A percentile compares a stretch with the other conserved stretches of the same genome.
phyloP scores from a whole-genome alignment of 768 basidiomycete species.

The Pulveroboletus sp. region DNA sequence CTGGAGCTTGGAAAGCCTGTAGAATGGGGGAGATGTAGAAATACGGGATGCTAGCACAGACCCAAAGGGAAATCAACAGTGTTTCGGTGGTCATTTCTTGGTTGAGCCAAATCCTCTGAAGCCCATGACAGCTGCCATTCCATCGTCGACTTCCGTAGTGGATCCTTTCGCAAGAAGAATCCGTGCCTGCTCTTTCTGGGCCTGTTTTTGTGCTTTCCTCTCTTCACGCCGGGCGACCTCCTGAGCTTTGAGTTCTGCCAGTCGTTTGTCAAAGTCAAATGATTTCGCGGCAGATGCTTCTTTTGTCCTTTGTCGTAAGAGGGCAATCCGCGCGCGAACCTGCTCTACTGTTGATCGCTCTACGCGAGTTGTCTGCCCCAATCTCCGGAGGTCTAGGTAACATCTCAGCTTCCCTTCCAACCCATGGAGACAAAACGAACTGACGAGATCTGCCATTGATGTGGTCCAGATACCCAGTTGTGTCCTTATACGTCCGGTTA shows the following conservation, averaged over 20 bases:
- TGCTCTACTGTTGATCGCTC: conserved; percentile 88
- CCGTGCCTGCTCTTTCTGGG: conserved; percentile 67
- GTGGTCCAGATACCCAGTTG: conserved; percentile 90
- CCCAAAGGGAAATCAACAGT: background rate
- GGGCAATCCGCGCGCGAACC: conserved; percentile 86
- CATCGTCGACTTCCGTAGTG: conserved; percentile 45
- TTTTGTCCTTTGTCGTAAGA: conserved; percentile 81
- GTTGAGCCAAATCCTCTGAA: conserved; percentile 85
- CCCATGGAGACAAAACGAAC: conserved; percentile 30
- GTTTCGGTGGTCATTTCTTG: conserved; percentile 55
- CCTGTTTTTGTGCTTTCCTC: conserved; percentile 78
- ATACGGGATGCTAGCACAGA: conserved; percentile 17
- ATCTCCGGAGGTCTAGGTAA: conserved; percentile 69
- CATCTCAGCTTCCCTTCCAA: background rate
- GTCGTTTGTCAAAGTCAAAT: conserved; percentile 91
- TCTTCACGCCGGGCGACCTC: conserved; percentile 63
- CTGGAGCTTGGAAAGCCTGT: background rate
- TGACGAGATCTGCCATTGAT: conserved; percentile 90
- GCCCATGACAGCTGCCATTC: conserved; percentile 84
- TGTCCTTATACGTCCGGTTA: conserved; percentile 89
- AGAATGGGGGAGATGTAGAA: conserved; percentile 5
- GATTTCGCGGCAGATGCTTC: conserved; percentile 78
- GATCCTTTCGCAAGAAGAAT: conserved; percentile 56
- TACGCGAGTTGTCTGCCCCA: conserved; percentile 96
- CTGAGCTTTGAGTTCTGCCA: conserved; percentile 74